These are phyloP conservation scores for Hirschioporus abietinus DNA, from an alignment of 768 basidiomycete species.

Conservation along the genomic window DNA sequence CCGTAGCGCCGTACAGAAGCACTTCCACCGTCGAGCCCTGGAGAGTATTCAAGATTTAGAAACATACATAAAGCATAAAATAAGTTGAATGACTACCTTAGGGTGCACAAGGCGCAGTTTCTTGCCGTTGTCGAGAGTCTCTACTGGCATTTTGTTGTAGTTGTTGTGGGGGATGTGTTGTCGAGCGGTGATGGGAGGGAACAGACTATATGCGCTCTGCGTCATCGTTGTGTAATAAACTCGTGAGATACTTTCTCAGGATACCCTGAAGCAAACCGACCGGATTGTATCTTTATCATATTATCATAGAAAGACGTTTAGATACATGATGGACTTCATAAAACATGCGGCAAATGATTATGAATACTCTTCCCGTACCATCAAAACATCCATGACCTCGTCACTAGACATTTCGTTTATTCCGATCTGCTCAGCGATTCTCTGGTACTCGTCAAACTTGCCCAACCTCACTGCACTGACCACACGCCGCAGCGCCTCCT, in stretches of 20 bases:
- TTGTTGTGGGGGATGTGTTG: background rate
- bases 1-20: slow-evolving; percentile 78
- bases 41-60: background rate
- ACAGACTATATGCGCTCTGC: background rate
- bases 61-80: too few relatives aligned
- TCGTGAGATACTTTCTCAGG: background rate
- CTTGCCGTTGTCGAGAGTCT: background rate
- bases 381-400: slow-evolving; percentile 5
- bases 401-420: background rate
- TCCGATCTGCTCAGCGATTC: background rate
- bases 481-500: slow-evolving; percentile 43
- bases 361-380: background rate
- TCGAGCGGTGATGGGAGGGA: background rate
- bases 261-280: background rate
- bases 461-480: slow-evolving; percentile 13
- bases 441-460: slow-evolving; percentile 1
- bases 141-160: background rate
- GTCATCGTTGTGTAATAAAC: background rate
- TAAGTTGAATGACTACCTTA: background rate
- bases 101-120: background rate
- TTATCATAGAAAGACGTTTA: background rate
- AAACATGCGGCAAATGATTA: background rate
- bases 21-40: slow-evolving; percentile 66
- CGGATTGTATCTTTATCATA: too few relatives aligned
- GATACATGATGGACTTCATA: background rate